Evolutionary conservation across 805 yeast genomes (phyloP).

Genomic region (Metschnikowia lachancei): DNA sequence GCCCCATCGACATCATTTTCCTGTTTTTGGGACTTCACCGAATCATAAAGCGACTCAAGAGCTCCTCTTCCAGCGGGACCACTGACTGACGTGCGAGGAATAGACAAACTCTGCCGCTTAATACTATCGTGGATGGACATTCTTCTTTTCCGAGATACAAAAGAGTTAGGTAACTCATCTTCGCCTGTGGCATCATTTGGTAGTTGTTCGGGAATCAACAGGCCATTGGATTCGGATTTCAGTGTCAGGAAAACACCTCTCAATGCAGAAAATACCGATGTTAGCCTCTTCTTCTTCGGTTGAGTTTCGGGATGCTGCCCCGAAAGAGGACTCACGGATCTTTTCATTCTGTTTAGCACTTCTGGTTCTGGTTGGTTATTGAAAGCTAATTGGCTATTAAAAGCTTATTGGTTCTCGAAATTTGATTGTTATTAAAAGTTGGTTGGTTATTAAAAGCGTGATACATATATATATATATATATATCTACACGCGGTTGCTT

Average conservation of each 20-base stretch:
- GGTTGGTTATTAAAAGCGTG: not conserved
- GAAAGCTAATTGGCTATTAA: not conserved
- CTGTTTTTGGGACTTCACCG: conserved; percentile 9
- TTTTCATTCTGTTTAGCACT: conserved; percentile 13
- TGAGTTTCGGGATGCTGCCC: conserved; percentile 4
- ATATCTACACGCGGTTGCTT: not conserved
- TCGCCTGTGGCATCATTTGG: conserved; percentile 1
- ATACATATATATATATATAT: too few relatives aligned
- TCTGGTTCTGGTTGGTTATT: not conserved
- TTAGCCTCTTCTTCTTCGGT: conserved; percentile 14
- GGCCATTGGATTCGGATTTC: not conserved
- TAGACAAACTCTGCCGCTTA: conserved; percentile 8
- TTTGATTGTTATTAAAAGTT: too few relatives aligned
- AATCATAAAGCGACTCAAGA: conserved; percentile 13
- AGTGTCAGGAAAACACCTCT: conserved; percentile 8
- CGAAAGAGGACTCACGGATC: conserved; percentile 19
- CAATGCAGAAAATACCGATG: conserved; percentile 16
- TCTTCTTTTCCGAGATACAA: conserved; percentile 14
- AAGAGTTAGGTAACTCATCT: conserved; percentile 10
- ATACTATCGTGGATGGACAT: conserved; percentile 13
- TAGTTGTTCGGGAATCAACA: not conserved
- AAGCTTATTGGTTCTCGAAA: too few relatives aligned
- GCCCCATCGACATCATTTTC: conserved; percentile 4
- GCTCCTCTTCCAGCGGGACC: conserved; percentile 5
- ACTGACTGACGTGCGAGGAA: conserved; percentile 16